Base-by-base conservation (phyloP, 2,329 filamentous ascomycete species). In the Neophaeococcomyces aloes region DNA sequence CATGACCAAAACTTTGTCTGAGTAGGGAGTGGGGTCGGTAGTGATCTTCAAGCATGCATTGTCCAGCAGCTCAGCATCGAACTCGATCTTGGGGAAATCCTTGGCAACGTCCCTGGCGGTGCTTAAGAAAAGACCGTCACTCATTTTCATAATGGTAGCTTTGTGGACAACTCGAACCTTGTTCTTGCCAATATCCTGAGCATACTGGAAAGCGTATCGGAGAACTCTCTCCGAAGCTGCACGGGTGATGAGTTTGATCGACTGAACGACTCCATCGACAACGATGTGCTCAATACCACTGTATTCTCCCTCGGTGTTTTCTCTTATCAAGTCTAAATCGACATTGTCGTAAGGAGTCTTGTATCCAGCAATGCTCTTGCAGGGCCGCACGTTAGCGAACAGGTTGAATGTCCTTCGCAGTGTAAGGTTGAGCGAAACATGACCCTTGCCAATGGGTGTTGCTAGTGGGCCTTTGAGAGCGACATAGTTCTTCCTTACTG, bases 241-340 rank as follows among this genome's bases (percentile, higher is more conserved):
- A 53, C 79, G 76, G 57, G 86, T 94, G 69, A 94, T 94, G 65
- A 98, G 86, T 80, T 98, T 98, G 72, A 98, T 98, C 74, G 82
- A 89, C 78, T 98, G 91, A 21, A 98, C 91, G 39, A 98, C 91
- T 57, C 91, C 91, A 59, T 96, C 88, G 18, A 96, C 87, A 27
- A 96, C 91, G 47, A 95, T 79, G 72, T 98, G 91, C 77, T 98
- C 91, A 59, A 98, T 96, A 51, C 91, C 91, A 32, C 86, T 94
- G 80, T 98, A 98, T 76, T 96, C 91, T 67, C 91, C 91, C 78
- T 96, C 91, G 57, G 91, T 96, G 78, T 98, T 98, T 75, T 98
- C 91, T 69, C 91, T 86, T 71, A 98, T 96, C 63, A 98, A 75
- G 61, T 95, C 86, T 30, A 88, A 95, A 71, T 98, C 84, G 63